These are phyloP conservation scores for Myriosclerotinia duriaeana DNA, from an alignment of 2,329 filamentous ascomycete species.

Conservation along the genomic window DNA sequence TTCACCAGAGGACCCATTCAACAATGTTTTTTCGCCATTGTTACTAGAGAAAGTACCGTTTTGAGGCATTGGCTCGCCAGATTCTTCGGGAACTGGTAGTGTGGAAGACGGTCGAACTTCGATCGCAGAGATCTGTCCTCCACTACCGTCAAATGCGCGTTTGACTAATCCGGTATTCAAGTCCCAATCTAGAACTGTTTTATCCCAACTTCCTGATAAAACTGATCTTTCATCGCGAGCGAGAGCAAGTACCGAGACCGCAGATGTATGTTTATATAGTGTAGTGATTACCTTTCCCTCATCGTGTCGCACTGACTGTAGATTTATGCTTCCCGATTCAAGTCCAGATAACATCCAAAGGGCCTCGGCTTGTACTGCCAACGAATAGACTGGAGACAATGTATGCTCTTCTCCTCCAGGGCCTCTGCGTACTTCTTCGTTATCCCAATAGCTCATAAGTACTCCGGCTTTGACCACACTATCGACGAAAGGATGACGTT, in stretches of 20 bases:
- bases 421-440: slow-evolving; percentile 68
- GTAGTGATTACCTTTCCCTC: slow-evolving; percentile 87
- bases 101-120: slow-evolving; percentile 79
- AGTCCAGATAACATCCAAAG: slow-evolving; percentile 89
- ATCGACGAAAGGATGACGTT: slow-evolving; percentile 95
- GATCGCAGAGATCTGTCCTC: slow-evolving; percentile 82
- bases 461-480: slow-evolving; percentile 95
- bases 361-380: slow-evolving; percentile 86
- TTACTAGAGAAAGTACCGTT: slow-evolving; percentile 77
- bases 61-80: slow-evolving; percentile 54
- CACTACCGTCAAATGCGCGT: slow-evolving; percentile 73
- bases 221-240: slow-evolving; percentile 83
- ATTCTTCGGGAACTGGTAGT: slow-evolving; percentile 72
- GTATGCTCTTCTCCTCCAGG: slow-evolving; percentile 53
- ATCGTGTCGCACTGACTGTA: slow-evolving; percentile 90
- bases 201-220: slow-evolving; percentile 95
- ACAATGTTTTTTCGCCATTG: slow-evolving; percentile 58
- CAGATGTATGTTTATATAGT: slow-evolving; percentile 81
- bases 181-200: slow-evolving; percentile 92
- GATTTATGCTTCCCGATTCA: slow-evolving; percentile 87
- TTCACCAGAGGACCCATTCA: slow-evolving; percentile 52
- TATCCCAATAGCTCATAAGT: slow-evolving; percentile 97
- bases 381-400: slow-evolving; percentile 89
- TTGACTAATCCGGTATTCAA: slow-evolving; percentile 78
- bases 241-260: slow-evolving; percentile 82